Base-by-base conservation (phyloP, 148 eudicot genomes). In the Camellia granthamiana region DNA sequence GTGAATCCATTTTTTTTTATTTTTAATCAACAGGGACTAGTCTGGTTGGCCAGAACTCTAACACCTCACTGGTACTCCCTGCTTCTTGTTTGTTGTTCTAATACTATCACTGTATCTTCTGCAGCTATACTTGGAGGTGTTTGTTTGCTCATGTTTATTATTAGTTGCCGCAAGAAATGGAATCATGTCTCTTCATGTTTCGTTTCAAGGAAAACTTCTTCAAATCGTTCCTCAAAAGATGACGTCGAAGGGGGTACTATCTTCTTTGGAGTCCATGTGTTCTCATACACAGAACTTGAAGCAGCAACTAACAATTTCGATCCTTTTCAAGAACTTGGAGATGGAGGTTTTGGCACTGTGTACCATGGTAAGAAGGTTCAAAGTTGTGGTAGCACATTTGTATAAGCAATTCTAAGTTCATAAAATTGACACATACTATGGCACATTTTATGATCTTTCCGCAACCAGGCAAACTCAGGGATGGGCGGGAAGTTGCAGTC, bases 291-390 rank as follows among this genome's bases (percentile, higher is more conserved):
- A 13, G 86, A 90, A 38, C 88, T 91, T 8, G 78, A 85, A 83
- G 82, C 81, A 46, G 87, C 91, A 54, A 92, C 93, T 0, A 75
- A 85, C 38, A 69, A 81, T 46, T 92, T 92, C 64, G 92, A 90
- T 77, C 44, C 89, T 30, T 47, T 81, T 0, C 84, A 65, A 49
- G 93, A 89, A 87, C 86, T 92, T 10, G 96, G 96, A 43, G 88
- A 89, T 76, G 96, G 96, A 56, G 96, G 92, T 56, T 92, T 80
- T 44, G 92, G 96, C 80, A 86, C 88, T 44, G 96, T 90, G 13
- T 90, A 90, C 73, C 74, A 90, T 44, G 96, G 96, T 90, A 86
- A 88, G 85, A 74, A 64, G 15, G n/a, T 38, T 11, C 1, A 2
- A 10, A 16, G 9, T 72, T 49, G 5, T 3, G 3, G 46, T 72